These are phyloP conservation scores for Taphrina confusa DNA, from an alignment of 1,139 yeast genomes.

Conservation along the genomic window DNA sequence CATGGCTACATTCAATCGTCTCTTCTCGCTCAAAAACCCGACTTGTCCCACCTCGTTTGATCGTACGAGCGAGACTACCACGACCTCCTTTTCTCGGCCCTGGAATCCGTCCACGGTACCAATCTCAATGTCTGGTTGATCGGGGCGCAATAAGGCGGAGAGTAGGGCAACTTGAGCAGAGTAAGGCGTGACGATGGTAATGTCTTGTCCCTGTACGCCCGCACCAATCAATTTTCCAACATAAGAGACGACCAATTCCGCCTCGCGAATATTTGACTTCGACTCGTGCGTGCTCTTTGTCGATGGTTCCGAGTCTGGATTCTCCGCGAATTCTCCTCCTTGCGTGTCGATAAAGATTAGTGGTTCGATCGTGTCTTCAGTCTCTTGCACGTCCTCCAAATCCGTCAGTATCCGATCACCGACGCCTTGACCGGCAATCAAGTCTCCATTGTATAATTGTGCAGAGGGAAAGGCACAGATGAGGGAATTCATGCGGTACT, in stretches of 20 bases:
- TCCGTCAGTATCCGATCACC: conserved; percentile 58
- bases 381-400: conserved; percentile 54
- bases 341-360: conserved; percentile 88
- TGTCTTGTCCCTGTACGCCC: conserved; percentile 49
- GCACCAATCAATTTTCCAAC: conserved; percentile 60
- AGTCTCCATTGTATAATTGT: conserved; percentile 61
- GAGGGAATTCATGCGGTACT: conserved; percentile 78
- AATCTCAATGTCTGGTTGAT: conserved; percentile 62
- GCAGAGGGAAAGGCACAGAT: conserved; percentile 81
- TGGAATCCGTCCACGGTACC: conserved; percentile 92
- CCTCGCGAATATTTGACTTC: conserved; percentile 75
- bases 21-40: conserved; percentile 71
- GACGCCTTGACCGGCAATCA: conserved; percentile 66
- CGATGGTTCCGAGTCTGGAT: conserved; percentile 44
- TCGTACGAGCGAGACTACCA: conserved; percentile 75
- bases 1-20: conserved; percentile 85
- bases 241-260: conserved; percentile 60
- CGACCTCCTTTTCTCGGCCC: conserved; percentile 86
- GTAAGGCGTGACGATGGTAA: conserved; percentile 87
- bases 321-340: conserved; percentile 65
- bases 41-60: conserved; percentile 56
- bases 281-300: conserved; percentile 42
- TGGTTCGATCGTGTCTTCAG: conserved; percentile 52
- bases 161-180: conserved; percentile 76
- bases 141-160: conserved; percentile 48